These are phyloP conservation scores for Yamadazyma triangularis DNA, from an alignment of 1,139 yeast genomes.

Conservation along the genomic window DNA sequence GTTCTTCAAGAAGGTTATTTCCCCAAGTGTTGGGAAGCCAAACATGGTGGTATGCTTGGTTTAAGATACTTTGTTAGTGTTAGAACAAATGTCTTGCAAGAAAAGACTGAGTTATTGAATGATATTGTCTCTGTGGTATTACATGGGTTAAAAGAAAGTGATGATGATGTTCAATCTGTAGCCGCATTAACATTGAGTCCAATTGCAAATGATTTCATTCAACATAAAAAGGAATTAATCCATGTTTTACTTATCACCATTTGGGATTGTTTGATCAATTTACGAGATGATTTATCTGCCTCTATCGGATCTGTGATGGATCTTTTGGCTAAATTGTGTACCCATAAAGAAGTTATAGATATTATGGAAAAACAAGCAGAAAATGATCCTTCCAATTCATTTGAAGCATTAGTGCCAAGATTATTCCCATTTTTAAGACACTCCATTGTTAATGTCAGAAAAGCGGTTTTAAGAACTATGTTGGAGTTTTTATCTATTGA, in stretches of 20 bases:
- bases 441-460: slow-evolving; percentile 87
- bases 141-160: slow-evolving; percentile 77
- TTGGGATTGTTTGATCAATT: slow-evolving; percentile 82
- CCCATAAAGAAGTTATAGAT: slow-evolving; percentile 71
- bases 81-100: slow-evolving; percentile 68
- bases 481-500: slow-evolving; percentile 70
- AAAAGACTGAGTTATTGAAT: slow-evolving; percentile 56
- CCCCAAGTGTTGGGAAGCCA: slow-evolving; percentile 81
- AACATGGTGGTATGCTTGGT: slow-evolving; percentile 97
- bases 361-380: slow-evolving; percentile 64
- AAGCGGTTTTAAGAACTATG: slow-evolving; percentile 79
- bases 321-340: slow-evolving; percentile 79
- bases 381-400: slow-evolving; percentile 46
- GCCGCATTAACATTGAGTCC: slow-evolving; percentile 94
- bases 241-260: slow-evolving; percentile 68
- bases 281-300: slow-evolving; percentile 89
- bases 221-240: slow-evolving; percentile 55
- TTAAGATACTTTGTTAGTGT: slow-evolving; percentile 89
- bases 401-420: slow-evolving; percentile 80
- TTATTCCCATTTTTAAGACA: slow-evolving; percentile 91
- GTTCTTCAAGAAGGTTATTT: slow-evolving; percentile 58
- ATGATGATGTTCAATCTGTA: slow-evolving; percentile 96
- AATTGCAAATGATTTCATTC: slow-evolving; percentile 78
- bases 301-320: slow-evolving; percentile 98
- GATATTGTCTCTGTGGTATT: slow-evolving; percentile 80